Evolutionary conservation across 306 rosid species (phyloP), one percentile per base, ranked within the genome.

Genomic region (Mimosa pudica): DNA sequence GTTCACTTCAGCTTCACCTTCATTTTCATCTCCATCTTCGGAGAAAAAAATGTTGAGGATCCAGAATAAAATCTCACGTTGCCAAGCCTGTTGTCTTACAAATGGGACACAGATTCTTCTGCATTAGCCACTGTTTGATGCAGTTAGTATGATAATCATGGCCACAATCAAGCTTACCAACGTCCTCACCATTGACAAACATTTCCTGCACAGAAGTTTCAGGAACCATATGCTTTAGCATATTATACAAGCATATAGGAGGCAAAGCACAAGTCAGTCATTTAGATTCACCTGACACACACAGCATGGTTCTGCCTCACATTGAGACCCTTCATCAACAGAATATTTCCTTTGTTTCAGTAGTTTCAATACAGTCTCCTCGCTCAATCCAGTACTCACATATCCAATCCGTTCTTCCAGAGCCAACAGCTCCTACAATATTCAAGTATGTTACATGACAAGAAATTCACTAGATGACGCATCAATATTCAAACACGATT

Each of bases 381-480:
- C 99, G 57, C 68, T 89, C 82, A 96, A 85, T 72, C 99, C 99
- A 0, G 98, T 96, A 82, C 79, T 96, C 66, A 96, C 99, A 52
- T 91, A 93, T 79, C 99, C 99, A 0, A 96, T 96, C 46, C 98
- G 96, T 85, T 96, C 99, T 87, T 93, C 99, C 77, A 96, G 86
- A 63, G 99, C 99, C 86, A 96, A 70, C 55, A 96, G 81, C 79
- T 96, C 99, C 99, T 96, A 69, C 55, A 81, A 67, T 61, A 79
- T 70, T 63, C 63, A 55, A 4, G 52, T 5, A 48, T 12, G 68
- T 70, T 41, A 32, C 47, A 60, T 14, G 41, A 67, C 18, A 13
- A 58, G 74, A 71, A 51, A 33, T 44, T 66, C 46, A 20, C 46
- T 33, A 30, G 78, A 77, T 38, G 66, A 71, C 80, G 7, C 44